Conservation (phyloP, 179 eudicot species). For the Vitellaria paradoxa region DNA sequence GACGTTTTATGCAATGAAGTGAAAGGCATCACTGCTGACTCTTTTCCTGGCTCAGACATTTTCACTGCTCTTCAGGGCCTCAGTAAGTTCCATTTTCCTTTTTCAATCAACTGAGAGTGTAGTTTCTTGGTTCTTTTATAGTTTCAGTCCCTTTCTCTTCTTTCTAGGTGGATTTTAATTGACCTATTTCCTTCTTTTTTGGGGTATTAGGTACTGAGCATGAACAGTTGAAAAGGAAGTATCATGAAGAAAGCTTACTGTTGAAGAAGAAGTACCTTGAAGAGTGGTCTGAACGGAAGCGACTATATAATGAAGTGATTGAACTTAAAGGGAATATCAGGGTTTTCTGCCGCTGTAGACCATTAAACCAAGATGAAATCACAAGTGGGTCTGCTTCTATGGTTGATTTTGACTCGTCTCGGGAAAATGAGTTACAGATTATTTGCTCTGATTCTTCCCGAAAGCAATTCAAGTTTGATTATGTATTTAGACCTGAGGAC, state of each 20-base stretch:
- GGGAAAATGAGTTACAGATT: constrained; percentile 70
- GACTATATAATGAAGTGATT: constrained; percentile 90
- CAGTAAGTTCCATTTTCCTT: constrained; percentile 36
- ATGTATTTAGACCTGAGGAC: constrained; percentile 74
- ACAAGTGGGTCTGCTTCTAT: constrained; percentile 54
- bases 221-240: constrained; percentile 60
- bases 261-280: no score
- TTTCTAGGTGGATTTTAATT: background rate
- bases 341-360: constrained; percentile 95
- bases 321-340: constrained; percentile 97
- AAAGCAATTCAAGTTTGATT: constrained; percentile 94
- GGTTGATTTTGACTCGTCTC: constrained; percentile 67
- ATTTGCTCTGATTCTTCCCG: constrained; percentile 70
- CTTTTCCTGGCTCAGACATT: constrained; percentile 68
- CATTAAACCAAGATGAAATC: constrained; percentile 64
- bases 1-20: constrained; percentile 53
- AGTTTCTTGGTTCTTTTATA: no score
- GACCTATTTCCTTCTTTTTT: background rate
- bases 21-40: constrained; percentile 49
- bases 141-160: background rate
- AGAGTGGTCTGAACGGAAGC: constrained; percentile 63
- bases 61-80: constrained; percentile 63
- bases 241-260: constrained; percentile 29
- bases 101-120: no score
- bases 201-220: constrained; percentile 56